Base-by-base conservation (phyloP, 352 stramenopile species). In the Pythium phragmitis region DNA sequence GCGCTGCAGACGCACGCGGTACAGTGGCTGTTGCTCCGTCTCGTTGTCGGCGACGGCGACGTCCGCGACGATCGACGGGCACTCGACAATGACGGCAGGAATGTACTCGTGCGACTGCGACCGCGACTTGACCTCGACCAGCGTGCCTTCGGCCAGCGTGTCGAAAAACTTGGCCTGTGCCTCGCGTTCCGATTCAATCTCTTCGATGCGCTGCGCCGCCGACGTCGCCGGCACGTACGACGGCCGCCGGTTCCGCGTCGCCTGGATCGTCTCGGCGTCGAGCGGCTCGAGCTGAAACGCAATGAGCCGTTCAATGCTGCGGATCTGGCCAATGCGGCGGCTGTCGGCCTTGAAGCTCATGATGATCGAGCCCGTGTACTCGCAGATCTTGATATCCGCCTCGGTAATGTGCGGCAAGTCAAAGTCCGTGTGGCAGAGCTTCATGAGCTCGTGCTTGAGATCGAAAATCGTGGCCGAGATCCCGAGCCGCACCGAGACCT, bases 281-380 rank as follows among this genome's bases (percentile, higher is more conserved):
- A 96, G 70, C 4, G 85, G 73, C 59, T 94, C 84, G 21, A 96
- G 68, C 61, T 96, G 87, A 57, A 94, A 96, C 21, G 87, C 87
- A 55, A 96, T 90, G 12, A 96, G 65, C 1, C 86, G 79, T 28
- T 96, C 87, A 56, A 96, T 92, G 67, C 85, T 94, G 33, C 87
- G 85, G 52, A 96, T 94, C 63, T 94, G 85, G 16, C 82, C 85
- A 23, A 96, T 79, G 16, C 87, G 82, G 8, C 87, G 85, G 43
- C 80, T 93, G 59, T 96, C 87, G 4, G 87, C 84, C 69, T 96
- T 96, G 63, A 94, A 94, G 53, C 85, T 92, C 61, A 92, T 54
- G 54, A 96, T 96, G 77, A 92, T 92, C 4, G 83, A 94, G 14
- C 87, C 87, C 16, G 73, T 90, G 72, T 83, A 96, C 59, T 96